Base-by-base conservation (phyloP, 2,329 filamentous ascomycete species). In the Fusarium burgessii region DNA sequence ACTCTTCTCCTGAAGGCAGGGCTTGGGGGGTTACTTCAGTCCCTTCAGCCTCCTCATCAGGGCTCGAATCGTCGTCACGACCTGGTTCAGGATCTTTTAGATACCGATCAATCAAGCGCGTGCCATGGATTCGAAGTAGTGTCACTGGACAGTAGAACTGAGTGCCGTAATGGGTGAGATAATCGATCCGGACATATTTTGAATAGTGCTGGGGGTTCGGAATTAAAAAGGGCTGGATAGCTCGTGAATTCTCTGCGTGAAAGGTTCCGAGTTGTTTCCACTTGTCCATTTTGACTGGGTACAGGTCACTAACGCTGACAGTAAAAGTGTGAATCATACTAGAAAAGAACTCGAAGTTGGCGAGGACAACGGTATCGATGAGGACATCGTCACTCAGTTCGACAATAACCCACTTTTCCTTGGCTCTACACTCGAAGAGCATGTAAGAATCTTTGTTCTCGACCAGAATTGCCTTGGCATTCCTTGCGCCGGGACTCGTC, bases 371-470 rank as follows among this genome's bases (percentile, higher is more conserved):
- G 1, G 96, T 99, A 78, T 99, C 96, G 63, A 99, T 92, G 46
- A 97, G 87, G 61, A 91, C 89, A 61, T 91, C 89, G 77, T 97
- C 94, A 80, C 94, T 98, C 33, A 99, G 86, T 82, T 99, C 96
- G 66, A 99, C 90, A 66, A 98, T 95, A 70, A 98, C 87, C 78
- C 97, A 98, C 81, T 98, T 98, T 83, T 97, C 95, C 74, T 91
- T 85, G 23, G 90, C 90, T 8, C 91, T 90, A 81, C 96, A 99
- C 78, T 95, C 93, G 72, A 98, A 93, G 47, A 98, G 87, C 94
- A 99, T 97, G 81, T 99, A 99, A 71, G 93, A 95, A 81, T 99
- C 96, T 83, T 98, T 98, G 82, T 98, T 98, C 84, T 99, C 96
- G 43, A 97, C 91, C 43, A 99, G 83, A 17, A 99, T 92, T 17